These are phyloP conservation scores for Penicillium roqueforti DNA, from an alignment of 495 filamentous ascomycete genomes.

Conservation along the genomic window DNA sequence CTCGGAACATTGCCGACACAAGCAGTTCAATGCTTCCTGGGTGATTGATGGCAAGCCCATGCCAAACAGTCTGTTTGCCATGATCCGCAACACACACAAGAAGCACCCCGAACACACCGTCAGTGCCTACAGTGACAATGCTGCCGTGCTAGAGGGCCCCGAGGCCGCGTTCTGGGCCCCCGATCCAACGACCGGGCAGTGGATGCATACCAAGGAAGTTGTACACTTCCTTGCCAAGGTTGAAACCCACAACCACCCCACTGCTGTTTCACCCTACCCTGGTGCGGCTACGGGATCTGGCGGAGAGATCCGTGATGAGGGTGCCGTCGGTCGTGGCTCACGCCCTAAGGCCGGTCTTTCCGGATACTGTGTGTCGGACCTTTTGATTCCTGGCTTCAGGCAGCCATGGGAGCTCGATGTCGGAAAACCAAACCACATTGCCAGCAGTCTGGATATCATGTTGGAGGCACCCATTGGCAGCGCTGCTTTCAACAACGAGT, in stretches of 20 bases:
- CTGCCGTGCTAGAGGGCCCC: conserved; percentile 80
- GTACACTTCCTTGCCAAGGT: conserved; percentile 92
- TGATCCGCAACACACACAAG: conserved; percentile 93
- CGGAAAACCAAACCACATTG: conserved; percentile 86
- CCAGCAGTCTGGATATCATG: conserved; percentile 94
- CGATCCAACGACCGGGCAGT: conserved; percentile 74
- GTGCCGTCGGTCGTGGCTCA: conserved; percentile 87
- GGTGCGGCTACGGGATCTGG: conserved; percentile 92
- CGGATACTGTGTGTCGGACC: conserved; percentile 91
- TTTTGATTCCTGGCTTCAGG: conserved; percentile 74
- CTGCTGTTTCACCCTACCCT: conserved; percentile 80
- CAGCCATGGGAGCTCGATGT: conserved; percentile 89
- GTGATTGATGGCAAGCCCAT: conserved; percentile 87
- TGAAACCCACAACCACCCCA: conserved; percentile 97
- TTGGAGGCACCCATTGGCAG: conserved; percentile 92
- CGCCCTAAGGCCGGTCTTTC: conserved; percentile 88
- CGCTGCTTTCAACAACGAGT: conserved; percentile 96
- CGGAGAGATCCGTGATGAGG: conserved; percentile 93
- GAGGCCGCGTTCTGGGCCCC: conserved; percentile 80
- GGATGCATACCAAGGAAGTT: conserved; percentile 80
- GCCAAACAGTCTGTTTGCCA: conserved; percentile 76
- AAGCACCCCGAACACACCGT: conserved; percentile 71
- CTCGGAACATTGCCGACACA: conserved; percentile 60
- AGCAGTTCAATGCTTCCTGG: conserved; percentile 95
- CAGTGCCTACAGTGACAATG: conserved; percentile 96